phyloP scores from a whole-genome alignment of 2,329 filamentous ascomycete species.

The Byssothecium circinans region DNA sequence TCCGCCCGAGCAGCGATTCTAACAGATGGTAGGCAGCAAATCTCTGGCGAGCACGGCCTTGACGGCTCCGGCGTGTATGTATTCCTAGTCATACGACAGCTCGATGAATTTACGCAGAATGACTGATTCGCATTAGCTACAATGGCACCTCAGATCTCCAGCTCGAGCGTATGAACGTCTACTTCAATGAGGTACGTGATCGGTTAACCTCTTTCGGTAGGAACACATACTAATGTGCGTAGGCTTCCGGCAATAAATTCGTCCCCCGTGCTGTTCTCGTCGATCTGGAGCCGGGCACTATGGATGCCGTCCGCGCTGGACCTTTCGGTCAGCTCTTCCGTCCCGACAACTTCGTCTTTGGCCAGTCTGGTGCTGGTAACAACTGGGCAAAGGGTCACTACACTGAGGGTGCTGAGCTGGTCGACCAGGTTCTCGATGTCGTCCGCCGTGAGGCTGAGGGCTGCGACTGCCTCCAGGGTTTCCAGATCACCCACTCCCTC shows the following conservation, averaged over 20 bases:
- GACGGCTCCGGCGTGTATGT: constrained; percentile 95
- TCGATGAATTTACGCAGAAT: not conserved
- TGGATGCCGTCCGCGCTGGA: constrained; percentile 97
- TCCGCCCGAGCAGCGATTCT: constrained; percentile 15
- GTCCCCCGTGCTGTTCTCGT: constrained; percentile 98
- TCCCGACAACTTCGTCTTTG: constrained; percentile 99
- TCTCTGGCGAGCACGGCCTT: constrained; percentile 79
- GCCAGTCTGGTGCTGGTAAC: constrained; percentile 99
- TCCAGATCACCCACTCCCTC: constrained; percentile 99
- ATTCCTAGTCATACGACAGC: not conserved
- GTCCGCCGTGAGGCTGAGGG: constrained; percentile 98
- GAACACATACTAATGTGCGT: constrained; percentile 27
- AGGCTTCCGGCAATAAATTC: constrained; percentile 98
- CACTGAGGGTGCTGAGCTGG: constrained; percentile 98
- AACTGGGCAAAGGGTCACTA: constrained; percentile 99
- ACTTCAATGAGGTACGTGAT: constrained; percentile 83
- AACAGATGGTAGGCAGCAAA: constrained; percentile 50
- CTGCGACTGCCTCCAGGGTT: constrained; percentile 99
- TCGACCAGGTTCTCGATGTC: constrained; percentile 97
- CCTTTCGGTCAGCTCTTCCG: constrained; percentile 99
- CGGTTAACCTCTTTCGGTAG: constrained; percentile 3
- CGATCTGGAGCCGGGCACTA: constrained; percentile 98
- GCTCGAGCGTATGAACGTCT: constrained; percentile 99
- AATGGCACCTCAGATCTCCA: constrained; percentile 98
- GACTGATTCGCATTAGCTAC: constrained; percentile 63